A percentile compares a stretch with the other conserved stretches of the same genome.
Evolutionary conservation across 2,329 filamentous ascomycete species (phyloP).

Genomic region (Ophiostoma fasciatum): DNA sequence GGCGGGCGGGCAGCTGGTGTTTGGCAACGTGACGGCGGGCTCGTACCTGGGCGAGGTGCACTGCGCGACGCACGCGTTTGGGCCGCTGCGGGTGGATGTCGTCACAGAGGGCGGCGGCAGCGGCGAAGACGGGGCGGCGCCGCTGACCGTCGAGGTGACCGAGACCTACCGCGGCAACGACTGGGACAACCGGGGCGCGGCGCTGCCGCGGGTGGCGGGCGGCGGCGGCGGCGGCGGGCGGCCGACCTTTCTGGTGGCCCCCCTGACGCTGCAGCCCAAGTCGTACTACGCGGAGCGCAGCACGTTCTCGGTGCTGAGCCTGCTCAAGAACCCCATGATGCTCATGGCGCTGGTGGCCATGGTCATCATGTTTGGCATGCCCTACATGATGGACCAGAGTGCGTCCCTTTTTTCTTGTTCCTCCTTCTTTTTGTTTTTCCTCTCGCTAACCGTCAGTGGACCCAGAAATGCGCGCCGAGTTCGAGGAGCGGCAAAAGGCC

Average conservation of each 20-base stretch:
- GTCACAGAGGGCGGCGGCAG: constrained; percentile 2
- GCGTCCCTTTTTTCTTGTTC: constrained; percentile 24
- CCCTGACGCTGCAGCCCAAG: constrained; percentile 43
- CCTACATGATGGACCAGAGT: constrained; percentile 93
- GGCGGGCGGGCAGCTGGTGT: constrained; percentile 56
- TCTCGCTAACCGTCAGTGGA: too few relatives aligned
- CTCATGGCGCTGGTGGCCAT: constrained; percentile 76
- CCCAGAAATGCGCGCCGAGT: constrained; percentile 85
- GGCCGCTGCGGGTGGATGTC: constrained; percentile 69
- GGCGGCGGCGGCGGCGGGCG: constrained; percentile 14
- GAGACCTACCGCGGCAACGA: constrained; percentile 82
- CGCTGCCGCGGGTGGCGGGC: constrained; percentile 26
- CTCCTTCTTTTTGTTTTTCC: background rate
- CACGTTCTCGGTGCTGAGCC: constrained; percentile 63
- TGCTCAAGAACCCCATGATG: constrained; percentile 94
- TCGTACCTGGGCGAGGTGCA: constrained; percentile 76
- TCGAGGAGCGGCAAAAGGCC: constrained; percentile 75
- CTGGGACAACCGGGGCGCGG: constrained; percentile 74
- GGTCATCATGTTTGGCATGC: constrained; percentile 79
- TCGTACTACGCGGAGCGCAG: constrained; percentile 63
- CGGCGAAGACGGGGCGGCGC: constrained; percentile 18
- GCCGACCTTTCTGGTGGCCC: constrained; percentile 39
- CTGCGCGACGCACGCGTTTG: constrained; percentile 59
- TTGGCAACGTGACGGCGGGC: constrained; percentile 53
- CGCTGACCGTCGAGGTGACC: constrained; percentile 55